These are phyloP conservation scores for Mariannaea elegans DNA, from an alignment of 2,329 filamentous ascomycete species.

Conservation along the genomic window DNA sequence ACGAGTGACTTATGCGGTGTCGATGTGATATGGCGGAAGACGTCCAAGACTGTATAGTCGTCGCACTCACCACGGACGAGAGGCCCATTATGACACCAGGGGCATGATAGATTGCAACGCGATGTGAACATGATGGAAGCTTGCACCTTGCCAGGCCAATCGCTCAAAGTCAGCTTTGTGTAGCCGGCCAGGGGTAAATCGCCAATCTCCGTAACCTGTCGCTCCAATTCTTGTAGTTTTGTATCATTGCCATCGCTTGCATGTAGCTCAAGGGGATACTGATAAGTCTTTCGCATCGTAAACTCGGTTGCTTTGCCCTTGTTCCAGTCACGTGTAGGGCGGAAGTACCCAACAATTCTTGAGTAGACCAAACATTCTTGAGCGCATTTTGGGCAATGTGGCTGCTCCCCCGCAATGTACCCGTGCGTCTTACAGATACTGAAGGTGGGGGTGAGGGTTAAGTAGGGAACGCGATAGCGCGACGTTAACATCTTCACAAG, in stretches of 20 bases:
- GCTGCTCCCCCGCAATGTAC: slow-evolving; percentile 29
- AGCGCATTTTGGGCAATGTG: slow-evolving; percentile 20
- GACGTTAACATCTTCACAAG: slow-evolving; percentile 31
- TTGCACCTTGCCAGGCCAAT: slow-evolving; percentile 36
- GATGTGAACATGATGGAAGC: slow-evolving; percentile 38
- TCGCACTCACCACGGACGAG: slow-evolving; percentile 31
- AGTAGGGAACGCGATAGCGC: slow-evolving; percentile 33
- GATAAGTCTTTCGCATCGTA: slow-evolving; percentile 26
- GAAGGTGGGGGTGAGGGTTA: slow-evolving; percentile 36
- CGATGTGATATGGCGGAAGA: slow-evolving; percentile 29
- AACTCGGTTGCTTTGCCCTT: slow-evolving; percentile 35
- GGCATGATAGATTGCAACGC: slow-evolving; percentile 33
- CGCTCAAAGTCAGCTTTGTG: slow-evolving; percentile 33
- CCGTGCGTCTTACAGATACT: slow-evolving; percentile 35
- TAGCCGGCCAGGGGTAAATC: slow-evolving; percentile 32
- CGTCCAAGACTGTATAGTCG: slow-evolving; percentile 17
- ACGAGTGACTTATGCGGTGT: slow-evolving; percentile 33
- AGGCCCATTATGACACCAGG: slow-evolving; percentile 37
- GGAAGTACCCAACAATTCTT: slow-evolving; percentile 35
- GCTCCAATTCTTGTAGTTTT: slow-evolving; percentile 12
- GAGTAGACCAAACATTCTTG: slow-evolving; percentile 32
- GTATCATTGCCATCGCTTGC: neutral
- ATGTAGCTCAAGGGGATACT: slow-evolving; percentile 6
- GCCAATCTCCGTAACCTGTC: slow-evolving; percentile 15
- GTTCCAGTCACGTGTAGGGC: slow-evolving; percentile 36